These are phyloP conservation scores for Aspergillus japonicus DNA, from an alignment of 2,329 filamentous ascomycete species.

Conservation along the genomic window DNA sequence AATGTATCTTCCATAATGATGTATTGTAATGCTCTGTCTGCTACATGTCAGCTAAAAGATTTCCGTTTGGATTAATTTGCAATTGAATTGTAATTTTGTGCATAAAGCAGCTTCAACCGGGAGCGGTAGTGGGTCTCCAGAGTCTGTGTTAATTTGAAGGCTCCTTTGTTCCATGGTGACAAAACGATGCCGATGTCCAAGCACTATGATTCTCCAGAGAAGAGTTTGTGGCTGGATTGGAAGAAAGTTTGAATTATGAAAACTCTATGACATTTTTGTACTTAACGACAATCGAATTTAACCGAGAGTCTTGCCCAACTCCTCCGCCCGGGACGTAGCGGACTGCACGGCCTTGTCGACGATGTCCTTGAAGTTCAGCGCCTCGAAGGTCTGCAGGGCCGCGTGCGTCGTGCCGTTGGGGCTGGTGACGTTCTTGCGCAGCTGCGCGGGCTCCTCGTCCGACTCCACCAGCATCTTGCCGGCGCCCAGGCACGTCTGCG, in stretches of 20 bases:
- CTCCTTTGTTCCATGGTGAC: too few relatives aligned
- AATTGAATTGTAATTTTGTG: background rate
- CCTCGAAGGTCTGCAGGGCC: conserved; percentile 33
- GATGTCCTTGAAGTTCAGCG: conserved; percentile 28
- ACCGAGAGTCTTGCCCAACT: conserved; percentile 29
- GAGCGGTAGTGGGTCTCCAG: too few relatives aligned
- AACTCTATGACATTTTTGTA: too few relatives aligned
- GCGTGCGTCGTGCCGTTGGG: conserved; percentile 37
- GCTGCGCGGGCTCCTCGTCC: conserved; percentile 29
- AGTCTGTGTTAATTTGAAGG: too few relatives aligned
- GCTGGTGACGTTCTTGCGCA: conserved; percentile 39
- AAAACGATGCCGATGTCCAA: too few relatives aligned
- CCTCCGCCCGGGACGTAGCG: conserved; percentile 31
- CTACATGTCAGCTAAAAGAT: background rate
- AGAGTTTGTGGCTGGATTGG: too few relatives aligned
- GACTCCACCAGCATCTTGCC: conserved; percentile 37
- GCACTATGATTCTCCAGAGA: too few relatives aligned
- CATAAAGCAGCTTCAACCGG: background rate
- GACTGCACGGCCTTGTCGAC: conserved; percentile 35
- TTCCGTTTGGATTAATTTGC: background rate
- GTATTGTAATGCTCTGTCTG: background rate
- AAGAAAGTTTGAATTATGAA: too few relatives aligned
- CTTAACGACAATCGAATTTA: background rate
- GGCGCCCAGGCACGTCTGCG: conserved; percentile 37
- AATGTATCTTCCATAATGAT: background rate